Evolutionary conservation across 768 basidiomycete genomes (phyloP), one percentile per base, ranked within the genome.

Genomic region (Boletus tylopilopsis): DNA sequence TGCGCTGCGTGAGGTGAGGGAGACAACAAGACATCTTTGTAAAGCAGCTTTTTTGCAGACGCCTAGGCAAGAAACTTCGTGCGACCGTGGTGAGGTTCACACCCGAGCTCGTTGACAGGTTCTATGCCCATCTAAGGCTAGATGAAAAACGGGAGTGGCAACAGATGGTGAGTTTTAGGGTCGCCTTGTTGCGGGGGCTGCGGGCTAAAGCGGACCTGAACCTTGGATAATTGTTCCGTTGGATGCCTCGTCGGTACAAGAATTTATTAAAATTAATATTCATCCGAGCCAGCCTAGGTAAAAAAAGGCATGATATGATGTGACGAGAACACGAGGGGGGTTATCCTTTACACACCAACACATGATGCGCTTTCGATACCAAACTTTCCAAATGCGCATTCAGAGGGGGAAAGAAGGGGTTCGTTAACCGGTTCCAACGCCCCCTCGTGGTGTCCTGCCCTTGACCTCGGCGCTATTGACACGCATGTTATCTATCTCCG

Each of bases 371-470:
- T 61, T 64, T 63, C 62, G 62, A 51, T 59, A 42, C 51, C 60
- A 64, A 46, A 63, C 44, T 34, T 65, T 59, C 62, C 63, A 62
- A 51, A 63, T 64, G 32, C 32, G 59, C 33, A 1, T 37, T 48
- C 42, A 39, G 45, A 43, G 48, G 60, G 44, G 41, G 35, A 25
- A 45, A 42, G 42, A 44, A 13, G 54, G 42, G 23, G 22, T 30
- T 43, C 27, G 25, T 25, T 39, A 45, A 36, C 33, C 13, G 33
- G 11, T 16, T 34, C 35, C 25, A 47, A n/a, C 13, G 32, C 46
- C 22, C 29, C 62, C 62, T 61, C 60, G 59, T 58, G 59, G 45
- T 52, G 29, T 49, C 61, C 62, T 64, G 62, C 58, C 60, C 48
- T 54, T 45, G 54, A 37, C 43, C 49, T 48, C 51, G 59, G 49